Conservation (phyloP, 305 asterid species). For the Fraxinus greggii region DNA sequence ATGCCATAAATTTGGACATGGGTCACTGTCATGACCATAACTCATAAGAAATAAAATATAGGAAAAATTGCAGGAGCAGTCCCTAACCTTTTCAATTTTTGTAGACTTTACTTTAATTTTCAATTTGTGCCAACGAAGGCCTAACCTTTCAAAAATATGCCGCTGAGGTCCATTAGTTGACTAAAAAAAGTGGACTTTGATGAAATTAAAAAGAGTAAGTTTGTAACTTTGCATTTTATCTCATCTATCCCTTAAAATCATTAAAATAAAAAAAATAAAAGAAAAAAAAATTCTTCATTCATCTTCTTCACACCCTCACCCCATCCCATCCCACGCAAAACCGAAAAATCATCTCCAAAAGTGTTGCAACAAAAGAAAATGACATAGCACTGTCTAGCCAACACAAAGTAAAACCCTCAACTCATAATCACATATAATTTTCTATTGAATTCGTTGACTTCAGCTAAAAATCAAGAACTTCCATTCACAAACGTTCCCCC, state of each 20-base stretch:
- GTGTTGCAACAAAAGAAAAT: too few species aligned
- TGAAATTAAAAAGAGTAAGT: neutral
- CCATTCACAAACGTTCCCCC: neutral
- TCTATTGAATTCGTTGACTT: too few species aligned
- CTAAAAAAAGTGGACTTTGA: neutral
- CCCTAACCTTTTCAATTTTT: neutral
- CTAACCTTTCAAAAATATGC: neutral
- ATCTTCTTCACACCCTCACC: too few species aligned
- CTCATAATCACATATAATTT: too few species aligned
- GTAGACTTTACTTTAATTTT: neutral
- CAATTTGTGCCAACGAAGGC: neutral
- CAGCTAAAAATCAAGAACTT: neutral
- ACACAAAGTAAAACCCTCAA: too few species aligned
- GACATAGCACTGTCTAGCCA: too few species aligned
- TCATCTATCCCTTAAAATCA: neutral
- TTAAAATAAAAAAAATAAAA: too few species aligned
- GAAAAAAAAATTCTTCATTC: too few species aligned
- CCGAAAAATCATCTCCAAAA: too few species aligned
- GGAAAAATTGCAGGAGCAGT: neutral
- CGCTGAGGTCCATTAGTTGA: too few species aligned
- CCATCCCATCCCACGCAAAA: too few species aligned
- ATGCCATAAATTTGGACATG: neutral
- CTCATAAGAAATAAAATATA: neutral
- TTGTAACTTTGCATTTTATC: neutral
- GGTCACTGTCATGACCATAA: neutral